phyloP scores from a whole-genome alignment of 345 rosid species.

The Pugionium dolabratum region DNA sequence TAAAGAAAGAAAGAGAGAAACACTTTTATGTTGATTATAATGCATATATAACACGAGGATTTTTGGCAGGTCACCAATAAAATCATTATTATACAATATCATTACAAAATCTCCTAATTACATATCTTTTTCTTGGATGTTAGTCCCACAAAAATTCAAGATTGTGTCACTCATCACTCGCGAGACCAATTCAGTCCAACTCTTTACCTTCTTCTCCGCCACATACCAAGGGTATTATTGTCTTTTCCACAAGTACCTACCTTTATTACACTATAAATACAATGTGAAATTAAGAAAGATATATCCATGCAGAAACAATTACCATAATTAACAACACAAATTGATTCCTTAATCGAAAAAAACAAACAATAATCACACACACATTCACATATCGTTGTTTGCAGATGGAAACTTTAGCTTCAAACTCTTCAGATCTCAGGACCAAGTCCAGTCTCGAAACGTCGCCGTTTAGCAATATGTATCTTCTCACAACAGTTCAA shows the following conservation, averaged over 20 bases:
- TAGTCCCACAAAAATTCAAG: constrained; percentile 10
- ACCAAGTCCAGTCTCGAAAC: not conserved
- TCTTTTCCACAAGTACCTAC: constrained; percentile 5
- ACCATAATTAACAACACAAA: constrained; percentile 3
- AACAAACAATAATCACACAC: too few species aligned
- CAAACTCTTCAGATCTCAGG: constrained; percentile 34
- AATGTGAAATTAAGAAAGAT: constrained; percentile 1
- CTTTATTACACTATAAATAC: constrained; percentile 22
- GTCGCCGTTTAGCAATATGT: constrained; percentile 21
- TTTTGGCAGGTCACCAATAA: constrained; percentile 42
- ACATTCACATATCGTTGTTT: too few species aligned
- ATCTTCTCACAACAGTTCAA: constrained; percentile 32
- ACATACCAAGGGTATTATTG: constrained; percentile 14
- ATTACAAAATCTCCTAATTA: not conserved
- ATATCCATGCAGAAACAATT: constrained; percentile 18
- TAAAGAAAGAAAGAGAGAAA: too few species aligned
- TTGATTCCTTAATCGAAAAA: too few species aligned
- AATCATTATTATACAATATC: not conserved
- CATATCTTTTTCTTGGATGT: not conserved
- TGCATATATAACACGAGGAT: constrained; percentile 39
- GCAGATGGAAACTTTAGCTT: constrained; percentile 27
- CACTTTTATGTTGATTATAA: too few species aligned
- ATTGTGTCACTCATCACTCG: constrained; percentile 16
- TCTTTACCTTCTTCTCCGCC: constrained; percentile 14
- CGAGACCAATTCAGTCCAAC: constrained; percentile 23